Conservation (phyloP, 805 yeast genomes). For the Nakazawaea peltata region DNA sequence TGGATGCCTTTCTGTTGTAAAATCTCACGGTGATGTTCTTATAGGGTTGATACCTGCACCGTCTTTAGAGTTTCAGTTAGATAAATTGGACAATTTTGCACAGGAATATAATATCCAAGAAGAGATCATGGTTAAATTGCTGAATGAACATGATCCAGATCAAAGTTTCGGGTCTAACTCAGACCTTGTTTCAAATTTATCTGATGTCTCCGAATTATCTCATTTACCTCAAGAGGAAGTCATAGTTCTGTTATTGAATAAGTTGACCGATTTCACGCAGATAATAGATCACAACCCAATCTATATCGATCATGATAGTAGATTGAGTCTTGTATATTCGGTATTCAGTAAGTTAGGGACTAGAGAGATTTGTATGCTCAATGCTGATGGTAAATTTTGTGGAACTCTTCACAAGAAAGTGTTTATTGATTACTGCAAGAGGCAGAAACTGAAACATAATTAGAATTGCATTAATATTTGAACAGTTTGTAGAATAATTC, state of each 20-base stretch:
- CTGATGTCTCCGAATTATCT: neutral
- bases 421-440: conserved; percentile 34
- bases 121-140: conserved; percentile 22
- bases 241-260: conserved; percentile 12
- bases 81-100: conserved; percentile 27
- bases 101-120: conserved; percentile 19
- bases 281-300: conserved; percentile 39
- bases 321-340: conserved; percentile 40
- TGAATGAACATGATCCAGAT: conserved; percentile 1
- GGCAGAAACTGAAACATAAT: conserved; percentile 2
- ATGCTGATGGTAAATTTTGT: conserved; percentile 36
- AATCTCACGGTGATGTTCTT: conserved; percentile 5
- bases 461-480: too few species aligned
- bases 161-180: neutral
- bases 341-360: conserved; percentile 46
- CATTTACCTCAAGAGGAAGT: neutral
- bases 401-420: conserved; percentile 48
- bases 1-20: conserved; percentile 39
- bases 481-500: too few species aligned
- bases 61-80: conserved; percentile 44
- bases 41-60: conserved; percentile 43
- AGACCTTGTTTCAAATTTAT: conserved; percentile 3
- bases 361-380: conserved; percentile 35
- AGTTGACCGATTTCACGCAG: conserved; percentile 30
- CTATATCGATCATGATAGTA: conserved; percentile 37